A percentile compares a stretch with the other conserved stretches of the same genome.
These are phyloP conservation scores for Colletotrichum siamense DNA, from an alignment of 2,329 filamentous ascomycete genomes.

Conservation along the genomic window DNA sequence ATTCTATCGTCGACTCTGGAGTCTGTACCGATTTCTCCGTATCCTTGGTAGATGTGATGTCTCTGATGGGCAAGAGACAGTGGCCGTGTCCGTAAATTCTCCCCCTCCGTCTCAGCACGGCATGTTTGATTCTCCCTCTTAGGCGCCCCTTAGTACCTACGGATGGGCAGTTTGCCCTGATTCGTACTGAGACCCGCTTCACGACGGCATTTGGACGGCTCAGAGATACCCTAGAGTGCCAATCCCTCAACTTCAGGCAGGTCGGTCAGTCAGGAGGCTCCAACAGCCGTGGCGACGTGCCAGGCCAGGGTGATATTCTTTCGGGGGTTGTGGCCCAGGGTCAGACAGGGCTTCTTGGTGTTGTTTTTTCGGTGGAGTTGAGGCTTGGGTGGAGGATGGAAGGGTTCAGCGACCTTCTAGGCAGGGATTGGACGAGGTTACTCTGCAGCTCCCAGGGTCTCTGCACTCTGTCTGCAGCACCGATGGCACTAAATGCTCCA, in stretches of 20 bases:
- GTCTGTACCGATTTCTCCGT: not conserved
- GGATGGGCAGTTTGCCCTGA: not conserved
- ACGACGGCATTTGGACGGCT: not conserved
- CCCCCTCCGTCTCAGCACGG: not conserved
- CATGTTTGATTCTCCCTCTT: not conserved
- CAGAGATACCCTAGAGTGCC: not conserved
- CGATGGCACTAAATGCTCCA: constrained; percentile 1
- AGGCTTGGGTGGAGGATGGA: constrained; percentile 6
- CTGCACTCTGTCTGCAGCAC: constrained; percentile 3
- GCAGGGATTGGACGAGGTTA: constrained; percentile 2
- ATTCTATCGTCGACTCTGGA: not conserved
- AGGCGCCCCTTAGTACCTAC: not conserved
- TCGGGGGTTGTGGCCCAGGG: not conserved
- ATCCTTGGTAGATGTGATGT: not conserved
- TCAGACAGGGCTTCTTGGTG: not conserved
- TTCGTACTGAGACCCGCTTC: not conserved
- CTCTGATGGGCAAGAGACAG: not conserved
- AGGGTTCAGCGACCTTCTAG: constrained; percentile 5
- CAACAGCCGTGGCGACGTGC: not conserved
- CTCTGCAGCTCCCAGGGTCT: not conserved
- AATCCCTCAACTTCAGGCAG: constrained; percentile 3
- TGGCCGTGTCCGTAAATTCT: not conserved
- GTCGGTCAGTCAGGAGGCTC: not conserved
- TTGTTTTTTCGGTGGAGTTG: constrained; percentile 15
- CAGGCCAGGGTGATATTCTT: not conserved